Base-by-base conservation (phyloP, 2,329 filamentous ascomycete genomes). In the Stachybotrys elegans region DNA sequence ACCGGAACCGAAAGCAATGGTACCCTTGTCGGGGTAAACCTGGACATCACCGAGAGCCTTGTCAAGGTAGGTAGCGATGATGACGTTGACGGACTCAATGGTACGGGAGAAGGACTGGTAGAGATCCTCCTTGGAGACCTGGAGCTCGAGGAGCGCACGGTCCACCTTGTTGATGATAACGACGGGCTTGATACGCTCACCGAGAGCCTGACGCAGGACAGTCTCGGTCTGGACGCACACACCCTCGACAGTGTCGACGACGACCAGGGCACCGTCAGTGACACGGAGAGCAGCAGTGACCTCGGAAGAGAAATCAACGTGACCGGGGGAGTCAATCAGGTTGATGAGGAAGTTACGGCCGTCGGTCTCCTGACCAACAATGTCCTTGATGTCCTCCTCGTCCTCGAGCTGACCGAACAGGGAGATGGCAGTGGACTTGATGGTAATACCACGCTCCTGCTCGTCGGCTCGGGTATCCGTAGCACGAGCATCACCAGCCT, bases 81-180 rank as follows among this genome's bases (percentile, higher is more conserved):
- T 89, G 78, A 98, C 93, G 82, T 98, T 98, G 71, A 98, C 93
- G 66, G 92, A 97, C 85, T 98, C 93, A 66, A 98, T 91, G 71
- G 93, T 95, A 85, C 92, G 88, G 55, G 89, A 91, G 86, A 98
- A 98, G 70, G 92, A 95, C 81, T 97, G 92, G 85, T 95, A 98
- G 59, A 98, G 79, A 69, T 98, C 93, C 78, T 98, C 93, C 85
- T 97, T 96, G 75, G 83, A 85, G 67, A 96, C 85, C 80, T 98
- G 93, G 55, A 98, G 84, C 78, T 98, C 93, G 70, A 98, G 90
- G 68, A 98, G 88, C 75, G 93, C 91, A 78, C 93, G 92, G 71
- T 98, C 93, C 73, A 98, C 93, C 87, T 98, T 98, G 90, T 98
- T 98, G 84, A 98, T 96, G 75, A 96, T 87, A 70, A 96, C 83